Evolutionary conservation across 106 monocot genomes (phyloP).

Genomic region (Apostasia shenzhenica): DNA sequence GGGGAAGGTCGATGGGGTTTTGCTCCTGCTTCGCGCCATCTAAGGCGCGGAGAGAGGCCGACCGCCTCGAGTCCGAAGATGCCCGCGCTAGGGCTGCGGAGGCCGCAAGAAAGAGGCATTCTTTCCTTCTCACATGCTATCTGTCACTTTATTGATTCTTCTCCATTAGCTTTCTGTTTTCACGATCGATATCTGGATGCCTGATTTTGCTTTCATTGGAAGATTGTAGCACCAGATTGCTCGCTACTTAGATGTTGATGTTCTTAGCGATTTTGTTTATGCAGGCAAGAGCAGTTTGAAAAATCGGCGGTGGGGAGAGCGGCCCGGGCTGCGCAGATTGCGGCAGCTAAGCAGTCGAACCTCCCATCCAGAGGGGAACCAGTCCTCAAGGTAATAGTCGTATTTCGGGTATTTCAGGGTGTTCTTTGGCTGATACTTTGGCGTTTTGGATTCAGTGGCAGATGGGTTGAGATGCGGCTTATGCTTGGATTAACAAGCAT

Average conservation of each 20-base stretch:
- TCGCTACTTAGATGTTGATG: background rate
- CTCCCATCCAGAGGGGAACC: conserved; percentile 53
- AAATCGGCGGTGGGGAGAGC: conserved; percentile 87
- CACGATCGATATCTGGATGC: too few relatives aligned
- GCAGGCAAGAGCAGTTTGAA: conserved; percentile 89
- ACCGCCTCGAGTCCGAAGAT: conserved; percentile 65
- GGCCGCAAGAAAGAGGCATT: conserved; percentile 77
- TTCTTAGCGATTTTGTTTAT: background rate
- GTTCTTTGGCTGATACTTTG: background rate
- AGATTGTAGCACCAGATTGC: background rate
- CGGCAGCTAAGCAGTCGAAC: conserved; percentile 41
- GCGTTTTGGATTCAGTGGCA: conserved; percentile 46
- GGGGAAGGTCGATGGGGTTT: conserved; percentile 21
- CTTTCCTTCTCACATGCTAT: background rate
- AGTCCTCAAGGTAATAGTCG: conserved; percentile 61
- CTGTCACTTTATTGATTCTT: background rate
- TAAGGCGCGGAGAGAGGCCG: conserved; percentile 60
- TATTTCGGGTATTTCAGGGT: background rate
- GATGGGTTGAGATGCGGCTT: conserved; percentile 37
- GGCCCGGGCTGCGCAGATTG: conserved; percentile 55
- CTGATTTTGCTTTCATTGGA: too few relatives aligned
- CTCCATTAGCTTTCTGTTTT: background rate
- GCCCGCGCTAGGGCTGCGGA: conserved; percentile 72
- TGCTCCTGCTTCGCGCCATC: conserved; percentile 84
- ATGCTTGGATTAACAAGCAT: too few relatives aligned